These are phyloP conservation scores for Candida germanica DNA, from an alignment of 805 yeast species.

Conservation along the genomic window DNA sequence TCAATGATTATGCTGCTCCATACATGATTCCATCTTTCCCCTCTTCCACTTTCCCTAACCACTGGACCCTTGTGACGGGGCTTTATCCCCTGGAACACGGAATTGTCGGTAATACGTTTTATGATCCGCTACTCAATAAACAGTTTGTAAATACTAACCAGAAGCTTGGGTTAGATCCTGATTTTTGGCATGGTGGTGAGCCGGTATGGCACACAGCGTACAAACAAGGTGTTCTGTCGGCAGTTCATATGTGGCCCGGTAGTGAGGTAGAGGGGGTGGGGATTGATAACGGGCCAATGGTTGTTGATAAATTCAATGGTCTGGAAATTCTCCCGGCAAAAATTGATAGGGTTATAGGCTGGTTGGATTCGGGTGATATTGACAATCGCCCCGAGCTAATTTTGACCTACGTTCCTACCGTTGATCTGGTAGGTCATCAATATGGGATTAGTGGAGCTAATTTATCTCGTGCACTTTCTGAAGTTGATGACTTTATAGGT, in stretches of 20 bases:
- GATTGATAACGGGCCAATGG: slow-evolving; percentile 36
- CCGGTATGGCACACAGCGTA: slow-evolving; percentile 83
- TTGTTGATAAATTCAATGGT: slow-evolving; percentile 63
- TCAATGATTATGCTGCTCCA: slow-evolving; percentile 62
- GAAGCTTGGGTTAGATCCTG: slow-evolving; percentile 47
- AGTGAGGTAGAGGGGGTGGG: slow-evolving; percentile 64
- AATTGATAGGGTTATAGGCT: slow-evolving; percentile 52
- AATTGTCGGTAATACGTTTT: slow-evolving; percentile 79
- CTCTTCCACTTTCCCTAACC: slow-evolving; percentile 86
- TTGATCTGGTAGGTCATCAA: slow-evolving; percentile 76
- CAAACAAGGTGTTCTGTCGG: slow-evolving; percentile 57
- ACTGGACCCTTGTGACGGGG: slow-evolving; percentile 90
- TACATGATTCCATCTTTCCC: slow-evolving; percentile 88
- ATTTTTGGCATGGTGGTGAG: slow-evolving; percentile 83
- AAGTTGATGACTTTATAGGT: slow-evolving; percentile 66
- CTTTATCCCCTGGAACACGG: slow-evolving; percentile 82
- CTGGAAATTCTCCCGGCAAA: slow-evolving; percentile 59
- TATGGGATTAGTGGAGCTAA: slow-evolving; percentile 65
- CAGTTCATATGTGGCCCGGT: slow-evolving; percentile 98
- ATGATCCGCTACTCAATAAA: slow-evolving; percentile 52
- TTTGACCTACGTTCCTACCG: slow-evolving; percentile 73
- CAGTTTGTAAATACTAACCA: slow-evolving; percentile 66
- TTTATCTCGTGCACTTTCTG: slow-evolving; percentile 49
- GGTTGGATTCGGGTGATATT: slow-evolving; percentile 60
- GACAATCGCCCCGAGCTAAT: slow-evolving; percentile 68